Percentiles rank a stretch among this genome's conserved stretches.
These are phyloP conservation scores for Naganishia sp. DNA, from an alignment of 1,284 basidiomycete genomes.

Conservation along the genomic window DNA sequence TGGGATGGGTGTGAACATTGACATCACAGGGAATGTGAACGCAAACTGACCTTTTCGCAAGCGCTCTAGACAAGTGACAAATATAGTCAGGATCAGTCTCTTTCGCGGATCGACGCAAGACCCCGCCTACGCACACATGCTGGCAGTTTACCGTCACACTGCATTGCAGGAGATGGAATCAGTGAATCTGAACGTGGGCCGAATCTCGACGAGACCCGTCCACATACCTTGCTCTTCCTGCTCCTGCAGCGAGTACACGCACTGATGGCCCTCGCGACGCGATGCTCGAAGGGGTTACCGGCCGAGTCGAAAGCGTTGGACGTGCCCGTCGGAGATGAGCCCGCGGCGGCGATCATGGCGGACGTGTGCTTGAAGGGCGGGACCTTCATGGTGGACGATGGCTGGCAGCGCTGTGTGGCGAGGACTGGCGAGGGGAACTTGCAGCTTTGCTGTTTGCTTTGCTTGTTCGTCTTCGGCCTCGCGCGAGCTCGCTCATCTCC, in stretches of 20 bases:
- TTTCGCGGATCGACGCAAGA: not conserved
- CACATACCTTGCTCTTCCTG: conserved; percentile 44
- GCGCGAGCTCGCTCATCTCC: not conserved
- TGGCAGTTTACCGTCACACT: conserved; percentile 55
- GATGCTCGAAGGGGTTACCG: conserved; percentile 44
- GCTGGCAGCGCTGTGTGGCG: not conserved
- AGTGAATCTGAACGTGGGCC: too few relatives aligned
- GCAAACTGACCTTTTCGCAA: conserved; percentile 32
- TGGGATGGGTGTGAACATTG: not conserved
- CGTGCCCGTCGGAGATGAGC: not conserved
- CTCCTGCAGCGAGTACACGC: conserved; percentile 53
- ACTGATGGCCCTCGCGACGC: conserved; percentile 54
- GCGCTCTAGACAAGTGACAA: conserved; percentile 38
- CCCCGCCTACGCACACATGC: conserved; percentile 43
- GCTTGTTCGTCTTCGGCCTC: not conserved
- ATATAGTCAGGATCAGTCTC: not conserved
- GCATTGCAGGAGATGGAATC: not conserved
- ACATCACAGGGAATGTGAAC: too few relatives aligned
- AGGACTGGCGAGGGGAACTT: not conserved
- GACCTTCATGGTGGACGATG: conserved; percentile 29
- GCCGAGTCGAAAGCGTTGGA: conserved; percentile 40
- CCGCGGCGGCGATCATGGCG: not conserved
- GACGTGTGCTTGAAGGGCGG: conserved; percentile 28
- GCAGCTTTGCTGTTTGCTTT: not conserved
- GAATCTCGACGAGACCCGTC: not conserved